Evolutionary conservation across 2,329 filamentous ascomycete species (phyloP).

Genomic region (Fusarium illudens): DNA sequence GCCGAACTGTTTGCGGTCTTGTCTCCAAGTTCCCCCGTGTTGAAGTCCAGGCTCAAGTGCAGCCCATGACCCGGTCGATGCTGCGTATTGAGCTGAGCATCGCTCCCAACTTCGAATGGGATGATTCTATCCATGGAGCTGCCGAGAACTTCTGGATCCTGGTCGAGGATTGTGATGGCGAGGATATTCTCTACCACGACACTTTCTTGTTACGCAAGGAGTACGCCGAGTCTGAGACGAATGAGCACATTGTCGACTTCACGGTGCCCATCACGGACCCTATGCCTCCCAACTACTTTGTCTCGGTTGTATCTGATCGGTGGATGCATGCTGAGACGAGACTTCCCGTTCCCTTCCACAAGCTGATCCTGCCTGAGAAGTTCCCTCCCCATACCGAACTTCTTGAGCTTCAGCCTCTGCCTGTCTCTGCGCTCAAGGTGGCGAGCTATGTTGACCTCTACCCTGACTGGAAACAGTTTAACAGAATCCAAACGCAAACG

Average conservation of each 20-base stretch:
- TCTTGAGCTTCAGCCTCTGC: conserved; percentile 89
- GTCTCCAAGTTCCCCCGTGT: conserved; percentile 93
- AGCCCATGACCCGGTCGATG: conserved; percentile 94
- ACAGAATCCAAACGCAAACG: conserved; percentile 96
- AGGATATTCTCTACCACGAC: conserved; percentile 94
- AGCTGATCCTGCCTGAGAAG: conserved; percentile 91
- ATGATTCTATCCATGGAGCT: conserved; percentile 84
- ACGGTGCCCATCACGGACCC: conserved; percentile 97
- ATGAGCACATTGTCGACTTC: conserved; percentile 94
- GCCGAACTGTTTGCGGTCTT: conserved; percentile 82
- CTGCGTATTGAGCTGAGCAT: conserved; percentile 89
- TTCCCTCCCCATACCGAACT: conserved; percentile 94
- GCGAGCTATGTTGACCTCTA: conserved; percentile 86
- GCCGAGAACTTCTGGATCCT: conserved; percentile 97
- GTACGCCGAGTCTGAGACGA: conserved; percentile 84
- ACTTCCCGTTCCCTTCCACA: conserved; percentile 92
- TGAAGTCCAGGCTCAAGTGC: conserved; percentile 91
- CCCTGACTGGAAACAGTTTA: conserved; percentile 86
- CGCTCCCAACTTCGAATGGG: conserved; percentile 95
- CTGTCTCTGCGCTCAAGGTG: conserved; percentile 86
- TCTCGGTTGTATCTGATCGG: conserved; percentile 90
- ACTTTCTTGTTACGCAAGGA: conserved; percentile 91
- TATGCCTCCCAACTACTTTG: conserved; percentile 98
- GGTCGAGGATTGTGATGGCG: conserved; percentile 96
- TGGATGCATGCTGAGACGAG: conserved; percentile 99